Evolutionary conservation across 306 rosid species (phyloP).

Genomic region (Cercis canadensis): DNA sequence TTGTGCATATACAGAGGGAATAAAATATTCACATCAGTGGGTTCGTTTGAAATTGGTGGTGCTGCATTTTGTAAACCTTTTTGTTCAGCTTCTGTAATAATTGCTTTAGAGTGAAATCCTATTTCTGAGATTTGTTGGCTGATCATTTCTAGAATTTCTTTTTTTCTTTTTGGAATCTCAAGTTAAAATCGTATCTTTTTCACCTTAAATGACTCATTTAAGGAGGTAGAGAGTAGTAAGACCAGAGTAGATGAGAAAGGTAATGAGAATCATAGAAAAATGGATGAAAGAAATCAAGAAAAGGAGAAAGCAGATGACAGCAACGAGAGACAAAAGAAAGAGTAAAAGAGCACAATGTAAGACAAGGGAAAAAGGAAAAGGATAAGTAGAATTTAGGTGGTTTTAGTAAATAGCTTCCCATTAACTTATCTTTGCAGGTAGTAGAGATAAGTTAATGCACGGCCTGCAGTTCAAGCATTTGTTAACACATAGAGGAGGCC

Average conservation of each 20-base stretch:
- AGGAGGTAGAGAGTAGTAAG: constrained; percentile 65
- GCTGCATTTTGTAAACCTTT: constrained; percentile 45
- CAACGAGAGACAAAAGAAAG: constrained; percentile 68
- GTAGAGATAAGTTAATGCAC: no score
- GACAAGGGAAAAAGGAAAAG: constrained; percentile 60
- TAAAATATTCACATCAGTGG: constrained; percentile 37
- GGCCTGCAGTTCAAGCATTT: constrained; percentile 80
- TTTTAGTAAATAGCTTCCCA: constrained; percentile 26
- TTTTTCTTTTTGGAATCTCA: no score
- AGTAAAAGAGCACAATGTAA: constrained; percentile 54
- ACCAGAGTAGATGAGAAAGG: constrained; percentile 58
- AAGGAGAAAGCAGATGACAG: constrained; percentile 62
- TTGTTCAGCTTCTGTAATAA: constrained; percentile 54
- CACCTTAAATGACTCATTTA: constrained; percentile 40
- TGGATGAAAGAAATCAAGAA: constrained; percentile 60
- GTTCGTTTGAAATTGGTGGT: constrained; percentile 48
- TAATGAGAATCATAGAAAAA: constrained; percentile 62
- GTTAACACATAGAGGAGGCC: constrained; percentile 81
- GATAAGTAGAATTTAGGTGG: constrained; percentile 46
- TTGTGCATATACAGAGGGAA: no score
- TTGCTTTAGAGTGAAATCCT: constrained; percentile 42
- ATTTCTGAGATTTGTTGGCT: constrained; percentile 46
- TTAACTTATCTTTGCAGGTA: constrained; percentile 27
- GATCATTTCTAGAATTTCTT: constrained; percentile 30
- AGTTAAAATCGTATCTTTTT: constrained; percentile 33